Evolutionary conservation across 2,329 filamentous ascomycete genomes (phyloP).

Genomic region (Fusarium sp.): DNA sequence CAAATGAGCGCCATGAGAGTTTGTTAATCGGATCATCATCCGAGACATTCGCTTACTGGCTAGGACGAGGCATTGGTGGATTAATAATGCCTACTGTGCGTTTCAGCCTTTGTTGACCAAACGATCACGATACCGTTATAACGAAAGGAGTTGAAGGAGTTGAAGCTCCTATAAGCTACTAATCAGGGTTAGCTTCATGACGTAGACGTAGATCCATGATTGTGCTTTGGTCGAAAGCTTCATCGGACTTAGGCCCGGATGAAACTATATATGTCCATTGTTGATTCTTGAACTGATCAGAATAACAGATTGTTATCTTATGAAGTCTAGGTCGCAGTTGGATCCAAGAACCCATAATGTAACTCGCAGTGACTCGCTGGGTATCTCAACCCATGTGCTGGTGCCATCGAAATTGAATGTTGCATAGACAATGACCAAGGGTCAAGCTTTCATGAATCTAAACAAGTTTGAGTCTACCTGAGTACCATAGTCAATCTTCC

Average conservation of each 20-base stretch:
- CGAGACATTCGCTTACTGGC: neutral
- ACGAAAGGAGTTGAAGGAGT: neutral
- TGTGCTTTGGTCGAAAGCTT: neutral
- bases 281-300: neutral
- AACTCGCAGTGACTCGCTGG: neutral
- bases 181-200: constrained; percentile 19
- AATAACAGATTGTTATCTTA: neutral
- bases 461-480: neutral
- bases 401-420: neutral
- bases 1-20: neutral
- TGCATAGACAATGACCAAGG: neutral
- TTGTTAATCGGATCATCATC: neutral
- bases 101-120: neutral
- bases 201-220: constrained; percentile 22
- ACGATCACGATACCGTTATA: neutral
- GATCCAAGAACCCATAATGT: neutral
- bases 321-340: neutral
- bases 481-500: neutral
- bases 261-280: neutral
- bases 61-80: neutral
- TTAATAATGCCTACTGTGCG: neutral
- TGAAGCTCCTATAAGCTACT: neutral
- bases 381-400: neutral
- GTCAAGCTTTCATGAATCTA: neutral
- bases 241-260: neutral